Evolutionary conservation across 345 rosid species (phyloP).

Genomic region (Brassica incana): DNA sequence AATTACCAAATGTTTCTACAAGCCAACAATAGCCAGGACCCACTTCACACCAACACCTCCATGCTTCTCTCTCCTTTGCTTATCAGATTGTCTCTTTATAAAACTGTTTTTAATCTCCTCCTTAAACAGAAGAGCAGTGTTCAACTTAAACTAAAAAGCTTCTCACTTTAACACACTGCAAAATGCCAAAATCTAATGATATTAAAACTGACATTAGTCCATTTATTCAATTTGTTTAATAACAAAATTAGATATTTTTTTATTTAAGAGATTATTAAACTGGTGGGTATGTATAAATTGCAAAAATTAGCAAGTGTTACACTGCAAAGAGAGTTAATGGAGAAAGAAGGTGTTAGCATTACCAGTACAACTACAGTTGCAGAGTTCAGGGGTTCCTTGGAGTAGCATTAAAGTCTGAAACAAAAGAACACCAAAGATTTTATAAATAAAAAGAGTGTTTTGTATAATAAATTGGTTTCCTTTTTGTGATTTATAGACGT

Average conservation of each 20-base stretch:
- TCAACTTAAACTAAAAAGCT: slow-evolving; percentile 23
- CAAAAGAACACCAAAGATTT: not conserved
- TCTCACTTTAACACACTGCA: not conserved
- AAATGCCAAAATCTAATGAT: not conserved
- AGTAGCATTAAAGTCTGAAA: slow-evolving; percentile 88
- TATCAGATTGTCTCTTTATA: not conserved
- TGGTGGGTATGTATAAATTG: slow-evolving; percentile 29
- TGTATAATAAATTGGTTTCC: slow-evolving; percentile 34
- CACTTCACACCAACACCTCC: slow-evolving; percentile 39
- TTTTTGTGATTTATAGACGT: slow-evolving; percentile 29
- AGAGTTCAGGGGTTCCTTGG: slow-evolving; percentile 98
- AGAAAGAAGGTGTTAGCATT: slow-evolving; percentile 40
- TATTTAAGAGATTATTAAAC: slow-evolving; percentile 12
- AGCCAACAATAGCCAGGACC: slow-evolving; percentile 41
- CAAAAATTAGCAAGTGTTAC: slow-evolving; percentile 23
- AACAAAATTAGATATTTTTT: slow-evolving; percentile 2
- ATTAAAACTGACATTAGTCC: slow-evolving; percentile 4
- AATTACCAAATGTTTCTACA: slow-evolving; percentile 32
- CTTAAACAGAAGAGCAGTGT: slow-evolving; percentile 11
- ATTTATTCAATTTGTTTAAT: not conserved
- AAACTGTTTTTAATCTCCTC: slow-evolving; percentile 9
- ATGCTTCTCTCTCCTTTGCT: slow-evolving; percentile 14
- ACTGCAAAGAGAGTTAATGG: slow-evolving; percentile 39
- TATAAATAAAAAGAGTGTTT: not conserved
- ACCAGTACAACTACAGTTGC: slow-evolving; percentile 73